Conservation (phyloP, 495 filamentous ascomycete species). For the Podospora pseudopauciseta region DNA sequence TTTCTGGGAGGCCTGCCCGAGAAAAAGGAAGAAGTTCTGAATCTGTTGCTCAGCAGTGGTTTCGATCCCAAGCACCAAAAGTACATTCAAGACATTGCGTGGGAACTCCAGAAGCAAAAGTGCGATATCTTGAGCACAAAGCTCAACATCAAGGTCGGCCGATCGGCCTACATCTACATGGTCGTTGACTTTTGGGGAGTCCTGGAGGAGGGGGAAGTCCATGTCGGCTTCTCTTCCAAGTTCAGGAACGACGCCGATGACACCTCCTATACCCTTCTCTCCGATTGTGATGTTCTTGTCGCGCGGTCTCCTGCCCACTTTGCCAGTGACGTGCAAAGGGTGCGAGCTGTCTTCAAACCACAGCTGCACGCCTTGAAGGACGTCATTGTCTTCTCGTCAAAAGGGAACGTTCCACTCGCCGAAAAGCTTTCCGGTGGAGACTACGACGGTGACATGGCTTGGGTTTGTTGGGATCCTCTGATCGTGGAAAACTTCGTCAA, state of each 20-base stretch:
- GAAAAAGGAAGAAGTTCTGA: constrained; percentile 48
- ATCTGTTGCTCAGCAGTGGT: constrained; percentile 58
- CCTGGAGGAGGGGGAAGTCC: constrained; percentile 70
- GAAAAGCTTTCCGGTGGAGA: constrained; percentile 87
- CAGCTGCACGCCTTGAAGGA: constrained; percentile 76
- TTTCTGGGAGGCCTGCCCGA: constrained; percentile 55
- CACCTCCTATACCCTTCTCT: constrained; percentile 57
- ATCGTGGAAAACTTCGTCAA: constrained; percentile 76
- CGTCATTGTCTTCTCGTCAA: constrained; percentile 78
- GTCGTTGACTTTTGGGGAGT: constrained; percentile 73
- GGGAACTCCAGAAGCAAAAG: constrained; percentile 50
- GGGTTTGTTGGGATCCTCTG: constrained; percentile 83
- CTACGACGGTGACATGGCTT: constrained; percentile 88
- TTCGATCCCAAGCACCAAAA: constrained; percentile 59
- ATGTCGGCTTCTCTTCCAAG: constrained; percentile 72
- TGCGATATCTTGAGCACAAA: constrained; percentile 56
- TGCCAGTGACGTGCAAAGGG: constrained; percentile 78
- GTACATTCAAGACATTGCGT: constrained; percentile 57
- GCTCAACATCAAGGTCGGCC: constrained; percentile 66
- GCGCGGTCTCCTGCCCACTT: constrained; percentile 79
- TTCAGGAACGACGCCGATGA: constrained; percentile 49
- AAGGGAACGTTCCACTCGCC: constrained; percentile 67
- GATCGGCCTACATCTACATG: constrained; percentile 77
- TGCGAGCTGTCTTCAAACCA: constrained; percentile 53
- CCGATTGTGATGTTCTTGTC: constrained; percentile 75